These are phyloP conservation scores for Liquidambar formosana DNA, from an alignment of 164 flowering plant genomes.

Conservation along the genomic window DNA sequence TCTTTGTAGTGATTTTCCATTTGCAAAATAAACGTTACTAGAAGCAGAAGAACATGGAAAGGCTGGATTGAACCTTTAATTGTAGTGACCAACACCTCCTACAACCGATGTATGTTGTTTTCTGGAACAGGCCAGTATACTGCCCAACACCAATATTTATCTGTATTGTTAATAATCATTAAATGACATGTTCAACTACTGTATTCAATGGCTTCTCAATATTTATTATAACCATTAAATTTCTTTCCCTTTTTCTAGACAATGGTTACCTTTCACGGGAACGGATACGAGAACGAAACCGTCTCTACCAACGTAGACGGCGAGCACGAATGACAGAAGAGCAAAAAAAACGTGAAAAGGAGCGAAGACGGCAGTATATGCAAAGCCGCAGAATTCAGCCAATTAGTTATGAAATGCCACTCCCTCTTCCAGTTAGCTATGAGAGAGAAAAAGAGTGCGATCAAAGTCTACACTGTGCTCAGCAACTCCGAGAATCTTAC, in stretches of 20 bases:
- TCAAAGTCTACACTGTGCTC: constrained; percentile 23
- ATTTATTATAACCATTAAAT: neutral
- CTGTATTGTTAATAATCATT: no score
- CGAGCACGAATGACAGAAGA: constrained; percentile 33
- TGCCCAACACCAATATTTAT: no score
- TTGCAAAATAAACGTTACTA: no score
- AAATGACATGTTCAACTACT: neutral
- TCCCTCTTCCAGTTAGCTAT: constrained; percentile 16
- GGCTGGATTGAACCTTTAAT: no score
- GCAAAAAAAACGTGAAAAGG: constrained; percentile 29
- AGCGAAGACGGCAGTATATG: constrained; percentile 31
- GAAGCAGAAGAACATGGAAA: no score
- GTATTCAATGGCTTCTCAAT: neutral
- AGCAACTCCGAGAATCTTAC: constrained; percentile 17
- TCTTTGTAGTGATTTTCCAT: no score
- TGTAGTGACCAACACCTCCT: no score
- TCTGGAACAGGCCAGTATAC: no score
- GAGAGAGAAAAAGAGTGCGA: constrained; percentile 15
- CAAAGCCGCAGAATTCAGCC: constrained; percentile 30
- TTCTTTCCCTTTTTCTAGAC: constrained; percentile 9
- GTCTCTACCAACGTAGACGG: constrained; percentile 27
- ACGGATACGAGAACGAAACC: constrained; percentile 26
- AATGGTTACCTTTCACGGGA: constrained; percentile 18
- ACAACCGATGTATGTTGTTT: no score
- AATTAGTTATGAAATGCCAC: constrained; percentile 14